Percentiles rank a stretch among this genome's conserved stretches.
phyloP scores from a whole-genome alignment of 73 alveolate species.

The Tetrahymena thermophila region DNA sequence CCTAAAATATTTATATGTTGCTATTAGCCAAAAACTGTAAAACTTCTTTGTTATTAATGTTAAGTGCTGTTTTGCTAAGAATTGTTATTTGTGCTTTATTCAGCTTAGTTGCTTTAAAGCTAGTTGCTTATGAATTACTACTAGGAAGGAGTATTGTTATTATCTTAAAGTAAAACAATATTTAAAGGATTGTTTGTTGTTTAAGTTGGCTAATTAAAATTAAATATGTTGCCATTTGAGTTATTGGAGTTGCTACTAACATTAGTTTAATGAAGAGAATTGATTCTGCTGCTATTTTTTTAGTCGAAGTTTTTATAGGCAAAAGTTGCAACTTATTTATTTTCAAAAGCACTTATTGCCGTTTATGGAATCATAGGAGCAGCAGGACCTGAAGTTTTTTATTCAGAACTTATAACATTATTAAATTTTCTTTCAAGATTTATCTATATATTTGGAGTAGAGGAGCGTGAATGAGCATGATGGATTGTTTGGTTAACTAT shows the following conservation, averaged over 20 bases:
- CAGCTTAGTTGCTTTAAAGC: not conserved
- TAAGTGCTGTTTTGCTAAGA: not conserved
- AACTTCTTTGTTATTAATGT: not conserved
- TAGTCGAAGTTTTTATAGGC: not conserved
- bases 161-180: not conserved
- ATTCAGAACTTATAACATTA: not conserved
- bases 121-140: not conserved
- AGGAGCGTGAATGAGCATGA: not conserved
- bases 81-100: not conserved
- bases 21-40: not conserved
- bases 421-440: not conserved
- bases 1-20: not conserved
- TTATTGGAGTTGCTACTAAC: not conserved
- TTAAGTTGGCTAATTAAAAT: not conserved
- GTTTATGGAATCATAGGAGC: not conserved
- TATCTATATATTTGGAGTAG: not conserved
- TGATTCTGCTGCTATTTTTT: not conserved
- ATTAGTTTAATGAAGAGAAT: not conserved
- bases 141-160: not conserved
- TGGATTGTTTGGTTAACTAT: not conserved
- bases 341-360: not conserved
- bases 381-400: not conserved
- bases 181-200: not conserved
- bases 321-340: not conserved
- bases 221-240: not conserved